Percentiles rank a stretch among this genome's conserved stretches.
phyloP scores from a whole-genome alignment of 2,329 filamentous ascomycete genomes.

The Neofusicoccum kwambonambiense region DNA sequence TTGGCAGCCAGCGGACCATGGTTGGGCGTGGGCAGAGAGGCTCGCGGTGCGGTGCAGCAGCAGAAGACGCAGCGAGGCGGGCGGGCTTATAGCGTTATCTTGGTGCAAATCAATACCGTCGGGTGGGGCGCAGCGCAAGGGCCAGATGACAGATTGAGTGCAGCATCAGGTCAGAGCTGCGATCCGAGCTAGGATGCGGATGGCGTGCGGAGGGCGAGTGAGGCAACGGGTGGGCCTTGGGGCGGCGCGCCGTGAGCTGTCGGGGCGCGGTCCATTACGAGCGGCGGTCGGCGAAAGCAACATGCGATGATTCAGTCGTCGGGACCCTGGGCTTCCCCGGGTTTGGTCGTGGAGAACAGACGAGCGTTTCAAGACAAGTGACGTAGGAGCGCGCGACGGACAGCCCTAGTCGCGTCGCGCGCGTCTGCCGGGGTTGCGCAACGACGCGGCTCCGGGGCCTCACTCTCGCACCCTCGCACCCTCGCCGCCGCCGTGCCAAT shows the following conservation, averaged over 20 bases:
- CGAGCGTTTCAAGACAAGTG: background rate
- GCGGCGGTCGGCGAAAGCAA: background rate
- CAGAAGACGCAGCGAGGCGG: background rate
- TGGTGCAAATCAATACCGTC: background rate
- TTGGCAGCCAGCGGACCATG: constrained; percentile 15
- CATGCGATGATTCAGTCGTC: background rate
- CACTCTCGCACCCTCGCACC: no score
- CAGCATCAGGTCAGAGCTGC: background rate
- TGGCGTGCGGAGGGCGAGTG: background rate
- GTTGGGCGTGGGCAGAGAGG: background rate
- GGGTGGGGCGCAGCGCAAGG: background rate
- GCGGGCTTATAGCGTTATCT: background rate
- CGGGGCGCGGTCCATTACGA: background rate
- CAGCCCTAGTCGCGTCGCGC: background rate
- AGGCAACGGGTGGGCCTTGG: background rate
- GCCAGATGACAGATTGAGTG: background rate
- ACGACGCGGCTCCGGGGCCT: no score
- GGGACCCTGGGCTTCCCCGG: background rate
- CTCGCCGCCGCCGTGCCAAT: no score
- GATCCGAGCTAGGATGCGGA: background rate
- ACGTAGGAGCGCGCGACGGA: background rate
- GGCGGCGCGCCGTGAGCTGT: background rate
- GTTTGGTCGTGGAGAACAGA: constrained; percentile 6
- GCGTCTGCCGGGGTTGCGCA: background rate
- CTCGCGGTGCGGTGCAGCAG: background rate